phyloP scores from a whole-genome alignment of 768 basidiomycete genomes.

The Russula brevipes region DNA sequence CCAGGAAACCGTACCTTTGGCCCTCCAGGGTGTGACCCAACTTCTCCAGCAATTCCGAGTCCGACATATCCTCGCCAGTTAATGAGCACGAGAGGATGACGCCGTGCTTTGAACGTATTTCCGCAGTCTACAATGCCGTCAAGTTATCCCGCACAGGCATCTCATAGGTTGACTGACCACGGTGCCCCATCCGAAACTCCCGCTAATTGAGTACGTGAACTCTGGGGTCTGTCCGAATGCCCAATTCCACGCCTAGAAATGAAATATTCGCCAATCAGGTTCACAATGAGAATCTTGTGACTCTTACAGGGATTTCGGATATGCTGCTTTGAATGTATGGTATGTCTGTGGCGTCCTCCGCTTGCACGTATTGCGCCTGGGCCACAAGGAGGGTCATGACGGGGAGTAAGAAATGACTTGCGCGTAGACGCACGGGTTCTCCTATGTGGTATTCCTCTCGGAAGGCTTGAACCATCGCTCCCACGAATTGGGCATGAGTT shows the following conservation, averaged over 20 bases:
- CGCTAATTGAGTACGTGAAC: conserved; percentile 61
- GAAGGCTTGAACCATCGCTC: conserved; percentile 67
- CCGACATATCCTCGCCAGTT: conserved; percentile 21
- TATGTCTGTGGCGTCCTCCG: conserved; percentile 44
- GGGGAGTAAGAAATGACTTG: neutral
- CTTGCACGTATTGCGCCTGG: conserved; percentile 25
- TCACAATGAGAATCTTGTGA: neutral
- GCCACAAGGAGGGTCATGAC: neutral
- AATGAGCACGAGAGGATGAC: conserved; percentile 46
- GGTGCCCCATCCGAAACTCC: conserved; percentile 37
- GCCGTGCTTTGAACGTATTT: conserved; percentile 61
- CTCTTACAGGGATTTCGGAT: conserved; percentile 62
- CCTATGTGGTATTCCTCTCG: conserved; percentile 46
- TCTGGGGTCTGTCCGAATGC: conserved; percentile 89
- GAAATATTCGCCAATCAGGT: neutral
- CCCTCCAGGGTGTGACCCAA: conserved; percentile 33
- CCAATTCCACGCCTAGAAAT: conserved; percentile 83
- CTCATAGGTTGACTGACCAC: conserved; percentile 34
- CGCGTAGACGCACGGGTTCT: conserved; percentile 31
- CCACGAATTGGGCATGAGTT: conserved; percentile 65
- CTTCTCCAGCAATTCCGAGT: conserved; percentile 26
- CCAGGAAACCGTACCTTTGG: conserved; percentile 39
- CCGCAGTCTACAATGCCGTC: conserved; percentile 34
- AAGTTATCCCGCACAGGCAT: conserved; percentile 3
- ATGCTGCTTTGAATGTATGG: conserved; percentile 66